Conservation (phyloP, 2,329 filamentous ascomycete genomes). For the Colletotrichum chlorophyti region DNA sequence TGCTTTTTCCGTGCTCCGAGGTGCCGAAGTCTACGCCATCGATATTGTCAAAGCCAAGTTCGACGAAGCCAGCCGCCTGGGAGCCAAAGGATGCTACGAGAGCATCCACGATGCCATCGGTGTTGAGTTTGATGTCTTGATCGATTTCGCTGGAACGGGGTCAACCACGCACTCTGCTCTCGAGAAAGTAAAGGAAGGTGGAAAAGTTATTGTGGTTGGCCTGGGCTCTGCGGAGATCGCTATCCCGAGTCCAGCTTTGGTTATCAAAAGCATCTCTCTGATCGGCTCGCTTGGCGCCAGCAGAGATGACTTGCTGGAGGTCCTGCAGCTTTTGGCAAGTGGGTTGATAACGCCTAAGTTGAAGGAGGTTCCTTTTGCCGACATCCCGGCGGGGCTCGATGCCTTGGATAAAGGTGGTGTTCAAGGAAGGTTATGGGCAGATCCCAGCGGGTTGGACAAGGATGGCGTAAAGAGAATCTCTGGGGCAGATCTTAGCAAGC, state of each 20-base stretch:
- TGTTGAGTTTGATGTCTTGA: background rate
- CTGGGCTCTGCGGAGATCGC: background rate
- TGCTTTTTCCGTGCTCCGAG: background rate
- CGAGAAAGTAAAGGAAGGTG: background rate
- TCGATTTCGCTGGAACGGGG: slow-evolving; percentile 4
- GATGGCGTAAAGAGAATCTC: no score
- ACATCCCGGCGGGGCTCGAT: slow-evolving; percentile 3
- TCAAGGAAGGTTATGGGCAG: background rate
- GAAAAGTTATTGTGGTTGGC: slow-evolving; percentile 15
- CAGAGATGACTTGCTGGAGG: slow-evolving; percentile 4
- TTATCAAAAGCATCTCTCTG: background rate
- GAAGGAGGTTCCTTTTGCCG: slow-evolving; percentile 1
- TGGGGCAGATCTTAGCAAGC: background rate
- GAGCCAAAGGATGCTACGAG: background rate
- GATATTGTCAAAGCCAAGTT: slow-evolving; percentile 8
- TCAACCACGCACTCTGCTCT: background rate
- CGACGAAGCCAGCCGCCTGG: background rate
- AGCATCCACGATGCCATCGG: background rate
- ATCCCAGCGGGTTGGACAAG: background rate
- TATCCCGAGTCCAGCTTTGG: background rate
- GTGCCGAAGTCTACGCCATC: slow-evolving; percentile 17
- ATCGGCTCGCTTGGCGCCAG: slow-evolving; percentile 9
- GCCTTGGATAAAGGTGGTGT: background rate
- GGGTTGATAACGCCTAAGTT: background rate
- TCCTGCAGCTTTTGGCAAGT: background rate